Percentiles rank a stretch among this genome's conserved stretches.
phyloP scores from a whole-genome alignment of 2,329 filamentous ascomycete genomes.

The Ophiostoma sp. region DNA sequence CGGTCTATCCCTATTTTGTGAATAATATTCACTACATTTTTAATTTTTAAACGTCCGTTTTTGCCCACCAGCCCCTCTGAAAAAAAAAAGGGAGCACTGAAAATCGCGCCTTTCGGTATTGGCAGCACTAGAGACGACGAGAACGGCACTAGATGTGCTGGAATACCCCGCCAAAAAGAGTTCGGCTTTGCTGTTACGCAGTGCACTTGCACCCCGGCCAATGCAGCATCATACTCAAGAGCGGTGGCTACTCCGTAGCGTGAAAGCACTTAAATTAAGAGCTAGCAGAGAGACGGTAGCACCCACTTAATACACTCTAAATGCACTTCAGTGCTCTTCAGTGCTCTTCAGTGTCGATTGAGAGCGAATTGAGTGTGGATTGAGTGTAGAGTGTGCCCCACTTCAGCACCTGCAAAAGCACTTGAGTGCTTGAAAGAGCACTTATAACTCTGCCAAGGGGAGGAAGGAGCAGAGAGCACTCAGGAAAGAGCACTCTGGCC shows the following conservation, averaged over 20 bases:
- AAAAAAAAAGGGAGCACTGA: constrained; percentile 10
- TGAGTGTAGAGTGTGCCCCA: neutral
- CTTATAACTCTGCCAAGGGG: neutral
- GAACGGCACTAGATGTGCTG: neutral
- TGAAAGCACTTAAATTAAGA: constrained; percentile 14
- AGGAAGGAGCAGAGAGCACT: no score
- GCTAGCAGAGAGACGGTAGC: neutral
- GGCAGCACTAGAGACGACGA: constrained; percentile 11
- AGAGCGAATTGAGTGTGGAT: neutral
- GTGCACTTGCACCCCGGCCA: neutral
- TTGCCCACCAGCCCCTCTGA: constrained; percentile 19
- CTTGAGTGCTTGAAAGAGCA: constrained; percentile 4
- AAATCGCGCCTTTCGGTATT: constrained; percentile 20
- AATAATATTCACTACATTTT: neutral
- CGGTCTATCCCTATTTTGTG: neutral
- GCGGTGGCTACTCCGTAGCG: neutral
- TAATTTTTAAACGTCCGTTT: neutral
- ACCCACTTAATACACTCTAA: neutral
- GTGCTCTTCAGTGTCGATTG: neutral
- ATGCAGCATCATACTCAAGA: neutral
- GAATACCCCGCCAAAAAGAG: constrained; percentile 20
- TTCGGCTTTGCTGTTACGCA: constrained; percentile 14
- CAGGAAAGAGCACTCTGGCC: neutral
- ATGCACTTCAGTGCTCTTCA: neutral
- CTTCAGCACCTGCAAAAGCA: neutral